Evolutionary conservation across 108 stramenopile species (phyloP).

Genomic region (Cyclotella baltica): DNA sequence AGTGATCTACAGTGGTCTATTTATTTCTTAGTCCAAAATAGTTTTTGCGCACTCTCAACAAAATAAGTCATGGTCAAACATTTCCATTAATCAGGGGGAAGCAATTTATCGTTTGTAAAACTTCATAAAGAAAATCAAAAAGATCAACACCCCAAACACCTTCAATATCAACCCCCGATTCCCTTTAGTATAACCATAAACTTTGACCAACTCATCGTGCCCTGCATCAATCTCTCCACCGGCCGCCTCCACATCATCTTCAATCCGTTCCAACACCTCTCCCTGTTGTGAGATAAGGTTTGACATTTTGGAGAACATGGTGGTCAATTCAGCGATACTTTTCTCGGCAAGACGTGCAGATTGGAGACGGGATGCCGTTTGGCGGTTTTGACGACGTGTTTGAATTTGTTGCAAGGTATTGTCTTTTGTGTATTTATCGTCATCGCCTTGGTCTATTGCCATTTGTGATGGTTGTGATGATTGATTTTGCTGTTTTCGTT

Average conservation of each 20-base stretch:
- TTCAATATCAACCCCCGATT: slow-evolving; percentile 91
- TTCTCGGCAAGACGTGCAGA: slow-evolving; percentile 82
- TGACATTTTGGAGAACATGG: slow-evolving; percentile 88
- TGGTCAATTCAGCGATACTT: slow-evolving; percentile 67
- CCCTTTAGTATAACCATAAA: slow-evolving; percentile 81
- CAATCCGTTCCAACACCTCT: slow-evolving; percentile 84
- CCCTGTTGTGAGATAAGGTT: slow-evolving; percentile 70
- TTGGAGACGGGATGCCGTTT: slow-evolving; percentile 71
- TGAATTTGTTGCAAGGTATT: slow-evolving; percentile 62
- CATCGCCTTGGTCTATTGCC: slow-evolving; percentile 41
- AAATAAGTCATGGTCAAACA: too few relatives aligned
- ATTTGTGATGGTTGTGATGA: slow-evolving; percentile 9
- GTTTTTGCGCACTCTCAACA: too few relatives aligned
- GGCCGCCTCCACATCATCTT: slow-evolving; percentile 90
- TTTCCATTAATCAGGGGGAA: too few relatives aligned
- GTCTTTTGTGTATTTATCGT: slow-evolving; percentile 55
- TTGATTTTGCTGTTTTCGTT: slow-evolving; percentile 50
- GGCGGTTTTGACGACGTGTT: slow-evolving; percentile 68
- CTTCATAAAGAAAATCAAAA: slow-evolving; percentile 89
- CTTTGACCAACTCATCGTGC: slow-evolving; percentile 78
- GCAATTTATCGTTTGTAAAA: slow-evolving; percentile 59
- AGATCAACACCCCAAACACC: slow-evolving; percentile 79
- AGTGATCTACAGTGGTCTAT: too few relatives aligned
- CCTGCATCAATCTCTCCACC: slow-evolving; percentile 76
- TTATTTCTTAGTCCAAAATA: too few relatives aligned